Evolutionary conservation across 257 asterid genomes (phyloP).

Genomic region (Primulina eburnea): DNA sequence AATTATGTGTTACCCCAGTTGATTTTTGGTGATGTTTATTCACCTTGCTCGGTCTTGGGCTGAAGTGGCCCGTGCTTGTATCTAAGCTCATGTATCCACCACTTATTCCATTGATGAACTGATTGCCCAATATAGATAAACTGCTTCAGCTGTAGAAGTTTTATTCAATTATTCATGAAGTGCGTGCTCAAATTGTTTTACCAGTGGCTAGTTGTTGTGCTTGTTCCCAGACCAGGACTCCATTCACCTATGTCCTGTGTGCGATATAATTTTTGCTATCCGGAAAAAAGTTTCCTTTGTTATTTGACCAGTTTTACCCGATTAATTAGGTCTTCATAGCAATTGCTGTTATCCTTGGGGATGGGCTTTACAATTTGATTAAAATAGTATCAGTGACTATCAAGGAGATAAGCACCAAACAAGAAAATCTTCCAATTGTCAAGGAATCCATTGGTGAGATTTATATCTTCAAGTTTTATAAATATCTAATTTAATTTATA

Average conservation of each 20-base stretch:
- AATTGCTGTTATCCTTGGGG: conserved; percentile 83
- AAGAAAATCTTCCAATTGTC: conserved; percentile 50
- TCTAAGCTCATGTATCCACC: neutral
- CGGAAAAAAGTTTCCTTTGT: neutral
- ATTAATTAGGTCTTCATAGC: conserved; percentile 72
- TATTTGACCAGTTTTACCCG: neutral
- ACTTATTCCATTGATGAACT: neutral
- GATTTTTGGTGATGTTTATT: neutral
- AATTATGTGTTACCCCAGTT: neutral
- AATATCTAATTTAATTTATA: conserved; percentile 1
- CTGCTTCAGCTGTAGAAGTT: neutral
- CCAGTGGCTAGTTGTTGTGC: neutral
- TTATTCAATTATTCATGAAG: neutral
- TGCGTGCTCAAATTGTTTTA: neutral
- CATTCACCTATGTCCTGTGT: neutral
- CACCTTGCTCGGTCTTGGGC: neutral
- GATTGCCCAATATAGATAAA: neutral
- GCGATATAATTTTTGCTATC: neutral
- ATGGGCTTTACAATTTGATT: conserved; percentile 87
- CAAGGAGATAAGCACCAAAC: conserved; percentile 53
- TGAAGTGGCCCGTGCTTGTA: neutral
- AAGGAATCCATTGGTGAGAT: conserved; percentile 53
- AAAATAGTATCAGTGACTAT: conserved; percentile 69
- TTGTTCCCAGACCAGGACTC: conserved; percentile 1
- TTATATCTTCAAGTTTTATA: conserved; percentile 16